Evolutionary conservation across 2,329 filamentous ascomycete genomes (phyloP), one percentile per base, ranked within the genome.

Genomic region (Monosporascus sp.): DNA sequence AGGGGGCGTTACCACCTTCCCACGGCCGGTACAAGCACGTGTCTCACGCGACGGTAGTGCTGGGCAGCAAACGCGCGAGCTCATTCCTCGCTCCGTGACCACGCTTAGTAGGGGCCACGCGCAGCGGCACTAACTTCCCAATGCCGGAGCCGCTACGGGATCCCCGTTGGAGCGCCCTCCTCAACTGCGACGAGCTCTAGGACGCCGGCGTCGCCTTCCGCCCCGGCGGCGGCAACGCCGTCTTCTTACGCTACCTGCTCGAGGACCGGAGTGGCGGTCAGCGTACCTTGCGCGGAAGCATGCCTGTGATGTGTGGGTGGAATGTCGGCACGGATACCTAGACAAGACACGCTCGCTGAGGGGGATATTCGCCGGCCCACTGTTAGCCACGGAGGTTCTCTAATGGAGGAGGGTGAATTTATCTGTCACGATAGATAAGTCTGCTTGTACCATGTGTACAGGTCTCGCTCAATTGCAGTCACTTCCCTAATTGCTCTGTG

Each of bases 101-200:
- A 7, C 43, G 5, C 43, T 46, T 5, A 15, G 43, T 15, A 24
- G 43, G 5, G 8, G 31, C 15, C 43, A 24, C 43, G 1, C 75
- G 76, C 43, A 76, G 77, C 2, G 77, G 76, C 4, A 79, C 76
- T 7, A 78, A 77, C 57, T 79, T 79, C 56, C 75, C 76, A 0
- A 62, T 74, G 50, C 61, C 78, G 17, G 61, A 68, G 17, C 67
- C 71, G 6, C 74, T 73, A 1, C 54, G 50, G 7, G 64, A 70
- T 22, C 64, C 68, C 52, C 57, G 63, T 11, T 77, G 75, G 76
- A 78, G 76, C 55, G 56, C 55, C 8, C 74, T 73, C 50, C 54
- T 79, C 35, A 75, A 79, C 56, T 80, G 77, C 60, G 76, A 79
- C 50, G 74, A 73, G 58, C 69, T 71, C 38, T 75, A 72, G 65